These are phyloP conservation scores for Paracoccidioides brasiliensis DNA, from an alignment of 2,329 filamentous ascomycete species.

Conservation along the genomic window DNA sequence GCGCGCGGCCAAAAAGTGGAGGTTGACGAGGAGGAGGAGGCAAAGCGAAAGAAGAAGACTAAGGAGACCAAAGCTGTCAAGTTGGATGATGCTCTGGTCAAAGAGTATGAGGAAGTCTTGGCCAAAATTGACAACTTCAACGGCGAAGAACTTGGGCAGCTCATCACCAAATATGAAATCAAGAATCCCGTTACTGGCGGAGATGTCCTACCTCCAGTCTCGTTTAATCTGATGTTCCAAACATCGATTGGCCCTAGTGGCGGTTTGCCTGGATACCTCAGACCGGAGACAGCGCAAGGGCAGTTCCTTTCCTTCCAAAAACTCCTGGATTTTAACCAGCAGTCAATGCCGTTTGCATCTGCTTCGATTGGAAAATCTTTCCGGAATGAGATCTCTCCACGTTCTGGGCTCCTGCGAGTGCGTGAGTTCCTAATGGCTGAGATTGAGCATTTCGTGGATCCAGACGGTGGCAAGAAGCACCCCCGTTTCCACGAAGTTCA, in stretches of 20 bases:
- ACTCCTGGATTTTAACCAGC: conserved; percentile 90
- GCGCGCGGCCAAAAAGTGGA: conserved; percentile 64
- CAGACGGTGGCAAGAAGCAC: conserved; percentile 89
- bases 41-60: conserved; percentile 79
- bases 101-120: conserved; percentile 83
- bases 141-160: conserved; percentile 67
- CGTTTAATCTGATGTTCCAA: conserved; percentile 99
- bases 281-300: conserved; percentile 93
- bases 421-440: conserved; percentile 98
- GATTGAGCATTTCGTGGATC: conserved; percentile 97
- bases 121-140: conserved; percentile 94
- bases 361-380: conserved; percentile 97
- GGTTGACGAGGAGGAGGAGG: conserved; percentile 60
- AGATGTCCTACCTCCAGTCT: conserved; percentile 64
- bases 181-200: conserved; percentile 71
- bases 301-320: conserved; percentile 97
- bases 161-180: conserved; percentile 87
- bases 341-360: conserved; percentile 91
- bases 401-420: conserved; percentile 80
- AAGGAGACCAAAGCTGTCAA: conserved; percentile 67
- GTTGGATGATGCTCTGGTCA: conserved; percentile 70
- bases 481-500: conserved; percentile 74
- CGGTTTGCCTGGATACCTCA: conserved; percentile 70
- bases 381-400: conserved; percentile 93
- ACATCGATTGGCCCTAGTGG: conserved; percentile 87